phyloP scores from a whole-genome alignment of 2,329 filamentous ascomycete genomes.

The Boeremia exigua region DNA sequence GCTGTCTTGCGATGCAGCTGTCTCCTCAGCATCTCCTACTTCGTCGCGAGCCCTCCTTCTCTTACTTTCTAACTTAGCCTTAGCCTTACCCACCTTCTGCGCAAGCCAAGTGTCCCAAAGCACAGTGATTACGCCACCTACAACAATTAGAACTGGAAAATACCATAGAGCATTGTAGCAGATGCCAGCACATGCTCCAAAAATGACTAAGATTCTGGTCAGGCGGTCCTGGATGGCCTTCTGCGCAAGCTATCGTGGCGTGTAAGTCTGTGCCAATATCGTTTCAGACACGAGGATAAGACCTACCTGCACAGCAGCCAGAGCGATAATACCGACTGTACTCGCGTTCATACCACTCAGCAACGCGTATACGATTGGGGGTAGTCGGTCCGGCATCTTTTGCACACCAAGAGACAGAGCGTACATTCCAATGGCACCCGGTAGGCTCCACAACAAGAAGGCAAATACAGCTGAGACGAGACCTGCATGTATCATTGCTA shows the following conservation, averaged over 20 bases:
- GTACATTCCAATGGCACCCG: constrained; percentile 74
- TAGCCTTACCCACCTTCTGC: constrained; percentile 45
- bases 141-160: constrained; percentile 69
- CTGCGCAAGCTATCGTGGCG: constrained; percentile 59
- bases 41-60: constrained; percentile 25
- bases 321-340: constrained; percentile 73
- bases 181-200: constrained; percentile 68
- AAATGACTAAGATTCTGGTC: constrained; percentile 68
- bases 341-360: constrained; percentile 75
- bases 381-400: constrained; percentile 64
- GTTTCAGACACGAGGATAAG: not conserved
- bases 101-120: constrained; percentile 64
- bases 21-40: constrained; percentile 31
- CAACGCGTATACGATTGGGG: constrained; percentile 69
- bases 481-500: constrained; percentile 69
- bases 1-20: constrained; percentile 16
- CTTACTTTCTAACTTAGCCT: constrained; percentile 25
- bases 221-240: constrained; percentile 71
- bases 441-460: constrained; percentile 72
- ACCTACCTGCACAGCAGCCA: constrained; percentile 65
- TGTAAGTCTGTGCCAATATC: not conserved
- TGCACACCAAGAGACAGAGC: constrained; percentile 69
- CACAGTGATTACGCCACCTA: constrained; percentile 60
- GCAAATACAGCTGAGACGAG: constrained; percentile 63
- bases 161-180: constrained; percentile 78